Base-by-base conservation (phyloP, 2,329 filamentous ascomycete species). In the Xylariomycetidae sp. region DNA sequence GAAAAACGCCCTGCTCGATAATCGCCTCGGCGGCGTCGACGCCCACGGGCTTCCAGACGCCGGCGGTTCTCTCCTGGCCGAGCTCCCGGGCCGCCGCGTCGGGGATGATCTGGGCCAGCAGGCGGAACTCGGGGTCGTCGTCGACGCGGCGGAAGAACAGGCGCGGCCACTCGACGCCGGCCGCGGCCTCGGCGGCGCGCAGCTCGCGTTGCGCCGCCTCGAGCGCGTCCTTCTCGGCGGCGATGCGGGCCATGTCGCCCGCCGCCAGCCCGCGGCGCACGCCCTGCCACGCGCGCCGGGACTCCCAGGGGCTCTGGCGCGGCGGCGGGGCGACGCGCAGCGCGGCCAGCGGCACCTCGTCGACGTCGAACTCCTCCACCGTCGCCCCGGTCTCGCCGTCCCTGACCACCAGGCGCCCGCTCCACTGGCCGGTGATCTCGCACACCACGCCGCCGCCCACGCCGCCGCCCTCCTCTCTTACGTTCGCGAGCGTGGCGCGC, bases 351-450 rank as follows among this genome's bases (percentile, higher is more conserved):
- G 47, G 39, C 8, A 50, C 29, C 10, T 42, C 31, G 14, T 49
- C 43, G 6, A 51, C 41, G 17, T 43, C 28, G 14, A 52, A 44
- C 8, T 38, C 32, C 14, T 52, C 44, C 4, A 43, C 4, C 5
- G 38, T 30, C 5, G 27, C 16, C 4, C 38, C 46, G 8, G 28
- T 33, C 3, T n/a, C 31, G 27, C 35, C 26, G 15, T 52, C 42
- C 7, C 32, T 42, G 8, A 54, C 37, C 1, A 25, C 39, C n/a
- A 55, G 43, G 3, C 31, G 32, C 5, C 42, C 40, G 12, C 41
- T 50, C 53, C 52, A 54, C 34, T 52, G 47, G 7, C 53, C 53
- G 4, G 34, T 35, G 10, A 54, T 18, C 25, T 52, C 42, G 25
- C 43, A 72, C 8, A 51, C 22, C 1, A 33, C 20, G 23, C 37